Conservation (phyloP, 768 basidiomycete genomes). For the Daedaleopsis sinensis region DNA sequence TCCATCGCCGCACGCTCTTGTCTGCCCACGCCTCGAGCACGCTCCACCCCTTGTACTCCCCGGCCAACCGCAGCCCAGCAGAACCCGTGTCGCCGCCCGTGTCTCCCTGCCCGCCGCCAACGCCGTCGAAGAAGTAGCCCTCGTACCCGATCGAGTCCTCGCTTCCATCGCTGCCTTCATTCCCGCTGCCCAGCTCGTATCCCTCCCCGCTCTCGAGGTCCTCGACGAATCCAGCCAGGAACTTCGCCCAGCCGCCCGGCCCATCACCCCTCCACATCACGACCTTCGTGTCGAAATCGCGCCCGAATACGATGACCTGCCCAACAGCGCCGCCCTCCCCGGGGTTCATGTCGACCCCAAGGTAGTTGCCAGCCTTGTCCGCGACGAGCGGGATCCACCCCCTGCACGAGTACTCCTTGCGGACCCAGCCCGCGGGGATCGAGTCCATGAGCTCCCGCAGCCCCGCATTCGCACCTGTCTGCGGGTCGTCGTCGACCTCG, state of each 20-base stretch:
- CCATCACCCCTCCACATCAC: conserved; percentile 94
- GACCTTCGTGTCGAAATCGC: conserved; percentile 98
- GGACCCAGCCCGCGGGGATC: conserved; percentile 88
- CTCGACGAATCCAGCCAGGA: conserved; percentile 89
- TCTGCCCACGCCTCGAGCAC: conserved; percentile 95
- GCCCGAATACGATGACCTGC: conserved; percentile 98
- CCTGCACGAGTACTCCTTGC: conserved; percentile 86
- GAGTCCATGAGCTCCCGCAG: conserved; percentile 83
- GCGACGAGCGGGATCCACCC: conserved; percentile 97
- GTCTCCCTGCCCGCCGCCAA: conserved; percentile 75
- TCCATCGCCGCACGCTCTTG: conserved; percentile 84
- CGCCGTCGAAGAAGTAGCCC: conserved; percentile 84
- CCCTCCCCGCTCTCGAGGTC: conserved; percentile 91
- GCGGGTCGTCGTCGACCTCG: conserved; percentile 87
- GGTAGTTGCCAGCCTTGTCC: conserved; percentile 94
- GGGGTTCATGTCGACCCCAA: conserved; percentile 94
- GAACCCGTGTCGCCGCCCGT: conserved; percentile 75
- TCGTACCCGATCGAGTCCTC: conserved; percentile 89
- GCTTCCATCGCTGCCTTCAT: conserved; percentile 66
- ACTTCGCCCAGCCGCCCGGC: conserved; percentile 90
- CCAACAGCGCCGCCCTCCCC: conserved; percentile 74
- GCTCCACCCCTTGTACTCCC: conserved; percentile 91
- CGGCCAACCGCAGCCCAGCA: conserved; percentile 71
- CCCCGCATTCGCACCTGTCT: conserved; percentile 76
- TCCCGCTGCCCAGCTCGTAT: conserved; percentile 69